phyloP scores from a whole-genome alignment of 1,284 basidiomycete genomes.

The Irpex rosettiformis region DNA sequence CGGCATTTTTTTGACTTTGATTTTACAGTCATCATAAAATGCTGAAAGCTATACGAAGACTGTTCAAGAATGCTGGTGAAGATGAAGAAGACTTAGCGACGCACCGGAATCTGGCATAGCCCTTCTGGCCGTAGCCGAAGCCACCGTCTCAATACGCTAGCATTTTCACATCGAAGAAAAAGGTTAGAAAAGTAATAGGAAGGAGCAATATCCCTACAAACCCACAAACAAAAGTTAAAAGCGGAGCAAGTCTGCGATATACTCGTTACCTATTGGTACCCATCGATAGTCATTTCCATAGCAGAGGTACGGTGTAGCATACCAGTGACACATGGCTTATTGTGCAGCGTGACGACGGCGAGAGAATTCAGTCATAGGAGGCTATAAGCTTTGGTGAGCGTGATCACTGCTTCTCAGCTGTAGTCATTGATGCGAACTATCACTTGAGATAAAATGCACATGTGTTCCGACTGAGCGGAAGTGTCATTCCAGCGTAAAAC shows the following conservation, averaged over 20 bases:
- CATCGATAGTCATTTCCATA: neutral
- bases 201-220: neutral
- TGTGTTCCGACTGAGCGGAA: neutral
- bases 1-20: neutral
- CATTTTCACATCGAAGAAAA: neutral
- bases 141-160: neutral
- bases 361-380: neutral
- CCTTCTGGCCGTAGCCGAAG: neutral
- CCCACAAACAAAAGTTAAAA: neutral
- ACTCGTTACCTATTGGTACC: too few relatives aligned
- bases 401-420: neutral
- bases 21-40: neutral
- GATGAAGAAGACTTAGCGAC: neutral
- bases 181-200: neutral
- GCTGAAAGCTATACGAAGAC: neutral
- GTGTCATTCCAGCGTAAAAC: neutral
- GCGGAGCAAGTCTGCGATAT: neutral
- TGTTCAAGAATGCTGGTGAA: neutral
- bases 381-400: neutral
- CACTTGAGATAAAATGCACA: neutral
- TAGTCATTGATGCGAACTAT: neutral
- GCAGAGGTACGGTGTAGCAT: neutral
- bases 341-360: neutral
- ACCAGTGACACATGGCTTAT: neutral
- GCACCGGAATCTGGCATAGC: neutral